Evolutionary conservation across 768 basidiomycete genomes (phyloP).

Genomic region (Paxillus ammoniavirescens): DNA sequence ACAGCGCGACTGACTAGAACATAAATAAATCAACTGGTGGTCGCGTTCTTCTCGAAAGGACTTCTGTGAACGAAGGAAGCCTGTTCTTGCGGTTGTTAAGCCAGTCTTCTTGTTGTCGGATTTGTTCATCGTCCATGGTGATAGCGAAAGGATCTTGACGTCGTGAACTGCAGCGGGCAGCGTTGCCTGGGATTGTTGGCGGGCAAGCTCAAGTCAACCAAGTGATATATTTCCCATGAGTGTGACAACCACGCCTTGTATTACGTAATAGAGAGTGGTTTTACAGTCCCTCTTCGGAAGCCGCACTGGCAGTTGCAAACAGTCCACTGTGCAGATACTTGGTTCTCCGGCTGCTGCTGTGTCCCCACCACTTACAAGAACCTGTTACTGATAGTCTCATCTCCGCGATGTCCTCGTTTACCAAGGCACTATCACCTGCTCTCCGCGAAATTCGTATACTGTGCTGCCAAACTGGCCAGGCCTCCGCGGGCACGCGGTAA

Average conservation of each 20-base stretch:
- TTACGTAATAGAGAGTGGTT: constrained; percentile 26
- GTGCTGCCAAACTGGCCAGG: constrained; percentile 72
- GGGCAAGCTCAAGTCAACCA: constrained; percentile 16
- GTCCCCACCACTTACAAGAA: constrained; percentile 6
- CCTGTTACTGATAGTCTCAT: constrained; percentile 16
- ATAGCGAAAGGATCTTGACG: constrained; percentile 1
- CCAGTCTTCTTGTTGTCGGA: constrained; percentile 67
- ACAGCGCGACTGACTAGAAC: constrained; percentile 78
- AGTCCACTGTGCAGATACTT: not conserved
- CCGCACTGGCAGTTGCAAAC: not conserved
- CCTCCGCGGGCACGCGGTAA: constrained; percentile 80
- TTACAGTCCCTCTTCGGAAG: not conserved
- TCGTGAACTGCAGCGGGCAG: constrained; percentile 15
- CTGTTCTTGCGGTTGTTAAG: constrained; percentile 67
- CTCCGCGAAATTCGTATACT: constrained; percentile 79
- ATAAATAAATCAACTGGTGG: constrained; percentile 98
- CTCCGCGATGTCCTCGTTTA: constrained; percentile 55
- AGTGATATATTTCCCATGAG: constrained; percentile 14
- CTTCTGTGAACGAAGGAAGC: constrained; percentile 87
- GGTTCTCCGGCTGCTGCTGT: constrained; percentile 7
- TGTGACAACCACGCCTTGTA: constrained; percentile 10
- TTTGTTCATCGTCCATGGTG: constrained; percentile 55
- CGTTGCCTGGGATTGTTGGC: constrained; percentile 8
- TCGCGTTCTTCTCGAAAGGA: constrained; percentile 83
- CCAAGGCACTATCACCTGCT: constrained; percentile 74